Percentiles rank a stretch among this genome's conserved stretches.
Conservation (phyloP, 2,329 filamentous ascomycete species). For the Knoxdaviesia capensis region DNA sequence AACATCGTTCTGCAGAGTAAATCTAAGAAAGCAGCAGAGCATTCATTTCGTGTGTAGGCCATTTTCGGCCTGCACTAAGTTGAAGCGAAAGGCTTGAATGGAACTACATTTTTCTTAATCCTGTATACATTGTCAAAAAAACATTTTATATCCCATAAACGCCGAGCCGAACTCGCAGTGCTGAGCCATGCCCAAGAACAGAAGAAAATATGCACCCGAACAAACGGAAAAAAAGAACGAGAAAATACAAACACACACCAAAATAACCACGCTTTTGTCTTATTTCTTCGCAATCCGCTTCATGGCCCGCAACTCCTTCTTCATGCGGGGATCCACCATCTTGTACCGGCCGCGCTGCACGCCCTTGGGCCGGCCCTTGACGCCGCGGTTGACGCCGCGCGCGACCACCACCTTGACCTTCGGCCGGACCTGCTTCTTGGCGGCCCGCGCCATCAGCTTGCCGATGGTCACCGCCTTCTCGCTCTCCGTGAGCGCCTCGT, state of each 20-base stretch:
- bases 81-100: not conserved
- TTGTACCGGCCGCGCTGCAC: conserved; percentile 84
- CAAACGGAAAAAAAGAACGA: conserved; percentile 1
- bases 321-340: conserved; percentile 87
- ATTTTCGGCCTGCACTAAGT: not conserved
- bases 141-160: too few species aligned
- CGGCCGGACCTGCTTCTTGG: conserved; percentile 69
- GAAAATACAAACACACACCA: conserved; percentile 5
- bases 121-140: too few species aligned
- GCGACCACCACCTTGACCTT: conserved; percentile 81
- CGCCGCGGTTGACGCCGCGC: conserved; percentile 61
- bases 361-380: conserved; percentile 70
- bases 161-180: too few species aligned
- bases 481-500: conserved; percentile 85
- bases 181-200: too few species aligned
- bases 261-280: conserved; percentile 18
- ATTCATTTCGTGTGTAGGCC: too few species aligned
- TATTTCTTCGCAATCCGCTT: conserved; percentile 62
- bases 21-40: too few species aligned
- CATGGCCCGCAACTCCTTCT: conserved; percentile 83
- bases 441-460: conserved; percentile 62
- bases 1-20: too few species aligned
- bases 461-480: conserved; percentile 80
- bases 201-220: too few species aligned
- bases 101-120: too few species aligned